Evolutionary conservation across 1,284 basidiomycete genomes (phyloP), one percentile per base, ranked within the genome.

Genomic region (Boletellus dicymbophilus): DNA sequence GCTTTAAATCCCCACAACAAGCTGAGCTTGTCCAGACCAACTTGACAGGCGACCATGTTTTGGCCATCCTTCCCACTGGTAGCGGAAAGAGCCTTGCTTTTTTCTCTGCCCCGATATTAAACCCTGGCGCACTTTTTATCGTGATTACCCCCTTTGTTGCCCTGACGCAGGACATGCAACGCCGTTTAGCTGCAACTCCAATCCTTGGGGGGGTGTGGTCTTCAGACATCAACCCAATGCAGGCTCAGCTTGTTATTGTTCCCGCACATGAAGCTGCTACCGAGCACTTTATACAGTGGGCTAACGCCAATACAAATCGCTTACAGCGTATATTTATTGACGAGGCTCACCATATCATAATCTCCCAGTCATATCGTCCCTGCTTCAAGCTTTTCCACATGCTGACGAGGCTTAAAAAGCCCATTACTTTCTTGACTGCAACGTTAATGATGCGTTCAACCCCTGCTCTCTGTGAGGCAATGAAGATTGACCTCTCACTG

Each of bases 261-360:
- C 46, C 55, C 22, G 52, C 48, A 0, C 56, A 57, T 12, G 33
- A 55, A 13, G 55, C 56, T 4, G 45, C n/a, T 0, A 42, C 42
- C 0, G 36, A 34, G 0, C 1, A 5, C 0, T 57, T 57, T 25
- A 45, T 40, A 9, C 6, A 23, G 7, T 57, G 55, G 48, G 44
- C 39, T 0, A 12, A 50, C 0, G 44, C 47, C 1, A 44, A 31
- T 11, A 15, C 33, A 0, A 0, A 2, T 1, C 7, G 52, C 1
- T 6, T 65, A 0, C 6, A 27, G 8, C 38, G 47, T 0, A 7
- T 61, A 1, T 60, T 65, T 15, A 15, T 63, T 0, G 59, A 65
- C 6, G 56, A 65, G 36, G 53, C 53, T 2, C 63, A 65, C n/a
- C 48, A 65, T 11, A n/a, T 65, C 10, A 15, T 54, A 2, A 48